Evolutionary conservation across 1,139 yeast genomes (phyloP).

Genomic region (Saccharomyces hybrid): DNA sequence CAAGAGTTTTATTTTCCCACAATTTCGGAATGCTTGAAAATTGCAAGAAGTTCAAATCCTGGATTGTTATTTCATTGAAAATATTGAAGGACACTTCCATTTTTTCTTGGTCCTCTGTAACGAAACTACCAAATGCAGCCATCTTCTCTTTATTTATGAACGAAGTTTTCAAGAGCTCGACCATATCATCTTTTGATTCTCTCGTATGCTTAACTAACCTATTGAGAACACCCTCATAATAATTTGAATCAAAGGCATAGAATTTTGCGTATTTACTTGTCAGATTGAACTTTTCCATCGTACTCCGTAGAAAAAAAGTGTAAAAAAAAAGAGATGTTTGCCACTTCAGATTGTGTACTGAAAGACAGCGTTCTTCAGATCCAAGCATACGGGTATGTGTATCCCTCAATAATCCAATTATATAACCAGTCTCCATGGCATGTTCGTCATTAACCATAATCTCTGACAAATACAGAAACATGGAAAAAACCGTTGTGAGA

Average conservation of each 20-base stretch:
- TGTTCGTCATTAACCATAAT: slow-evolving; percentile 5
- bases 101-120: background rate
- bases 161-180: background rate
- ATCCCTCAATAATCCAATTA: slow-evolving; percentile 9
- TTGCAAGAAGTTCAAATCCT: background rate
- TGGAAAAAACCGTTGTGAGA: slow-evolving; percentile 8
- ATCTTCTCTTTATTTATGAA: background rate
- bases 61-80: background rate
- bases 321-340: slow-evolving; percentile 16
- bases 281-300: slow-evolving; percentile 9
- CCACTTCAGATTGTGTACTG: slow-evolving; percentile 20
- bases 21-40: background rate
- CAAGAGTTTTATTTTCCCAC: background rate
- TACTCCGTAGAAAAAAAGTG: slow-evolving; percentile 12
- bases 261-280: slow-evolving; percentile 4
- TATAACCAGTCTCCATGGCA: slow-evolving; percentile 10
- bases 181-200: background rate
- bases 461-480: slow-evolving; percentile 7
- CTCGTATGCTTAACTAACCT: slow-evolving; percentile 8
- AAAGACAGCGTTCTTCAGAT: slow-evolving; percentile 8
- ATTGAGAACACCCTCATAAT: slow-evolving; percentile 9
- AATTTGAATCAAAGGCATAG: slow-evolving; percentile 2
- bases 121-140: background rate
- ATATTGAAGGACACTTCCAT: background rate
- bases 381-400: slow-evolving; percentile 8